Percentiles rank a stretch among this genome's conserved stretches.
Conservation (phyloP, 441 rosid genomes). For the Omphalea diandra region DNA sequence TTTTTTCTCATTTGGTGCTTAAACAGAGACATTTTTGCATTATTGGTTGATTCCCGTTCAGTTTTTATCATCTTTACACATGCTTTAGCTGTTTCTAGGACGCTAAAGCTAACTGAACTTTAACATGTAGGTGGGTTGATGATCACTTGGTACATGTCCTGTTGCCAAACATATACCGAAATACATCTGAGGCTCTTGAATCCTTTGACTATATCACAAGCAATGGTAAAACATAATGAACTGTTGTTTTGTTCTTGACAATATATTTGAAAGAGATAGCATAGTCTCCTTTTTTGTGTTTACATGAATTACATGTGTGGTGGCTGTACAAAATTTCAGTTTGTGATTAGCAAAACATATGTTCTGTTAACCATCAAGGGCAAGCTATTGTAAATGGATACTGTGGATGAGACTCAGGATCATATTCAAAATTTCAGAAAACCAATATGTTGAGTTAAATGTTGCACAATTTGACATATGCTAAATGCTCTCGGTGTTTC, state of each 20-base stretch:
- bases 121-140: conserved; percentile 75
- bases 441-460: not conserved
- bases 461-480: not conserved
- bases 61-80: not conserved
- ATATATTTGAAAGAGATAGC: not conserved
- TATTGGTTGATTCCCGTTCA: not conserved
- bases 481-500: conserved; percentile 7
- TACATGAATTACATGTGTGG: not conserved
- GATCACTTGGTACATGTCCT: conserved; percentile 80
- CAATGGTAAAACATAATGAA: conserved; percentile 45
- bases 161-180: conserved; percentile 85
- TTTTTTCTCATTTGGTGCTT: not conserved
- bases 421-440: not conserved
- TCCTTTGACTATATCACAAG: conserved; percentile 88
- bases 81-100: not conserved
- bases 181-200: conserved; percentile 76
- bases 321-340: not conserved
- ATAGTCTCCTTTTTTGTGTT: not conserved
- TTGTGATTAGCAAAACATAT: not conserved
- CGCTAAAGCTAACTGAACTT: conserved; percentile 6
- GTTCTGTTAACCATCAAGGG: not conserved
- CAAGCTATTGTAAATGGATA: not conserved
- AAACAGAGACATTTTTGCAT: not conserved
- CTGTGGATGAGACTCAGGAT: not conserved
- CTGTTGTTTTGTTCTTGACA: not conserved